Evolutionary conservation across 352 stramenopile genomes (phyloP), one percentile per base, ranked within the genome.

Genomic region (Sclerospora graminicola): DNA sequence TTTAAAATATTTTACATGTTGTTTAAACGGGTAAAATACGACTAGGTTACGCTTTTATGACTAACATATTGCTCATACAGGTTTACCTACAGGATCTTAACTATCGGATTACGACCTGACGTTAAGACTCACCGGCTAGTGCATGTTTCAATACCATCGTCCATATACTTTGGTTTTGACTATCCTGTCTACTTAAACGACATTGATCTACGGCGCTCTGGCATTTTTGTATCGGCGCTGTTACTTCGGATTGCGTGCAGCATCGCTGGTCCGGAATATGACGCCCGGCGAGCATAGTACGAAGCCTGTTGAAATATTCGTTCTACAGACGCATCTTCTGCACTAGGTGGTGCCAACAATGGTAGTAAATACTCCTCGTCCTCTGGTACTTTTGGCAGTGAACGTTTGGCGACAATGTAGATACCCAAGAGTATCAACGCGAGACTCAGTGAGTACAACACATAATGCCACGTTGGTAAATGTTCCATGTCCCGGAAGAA

Each of bases 401-500:
- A 76, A 23, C 72, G 73, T 35, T 69, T 69, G 4, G 77, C 69
- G 6, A 89, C 73, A 2, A 86, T 51, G 51, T 82, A 83, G 27
- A 89, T 87, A 0, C 78, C 78, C 11, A 84, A 18, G 20, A 89
- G 39, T 51, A 89, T 89, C 21, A 83, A 45, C 46, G 64, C 38
- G 15, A 89, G 57, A 45, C 78, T 86, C 2, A 85, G 51, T 8
- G 71, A 79, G 32, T 89, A 89, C 7, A 87, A 58, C 20, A 82
- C 59, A 49, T 82, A 87, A 43, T 84, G 74, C 74, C 75, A 85
- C 5, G 59, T 41, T 19, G 59, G 55, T 24, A 88, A 41, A 36
- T 75, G 42, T 8, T 67, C 66, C 78, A 90, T 88, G 51, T 90
- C 78, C 16, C 65, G 60, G 47, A 90, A 90, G 56, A 90, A 88